These are phyloP conservation scores for Trichocladium uniseriatum DNA, from an alignment of 495 filamentous ascomycete genomes.

Conservation along the genomic window DNA sequence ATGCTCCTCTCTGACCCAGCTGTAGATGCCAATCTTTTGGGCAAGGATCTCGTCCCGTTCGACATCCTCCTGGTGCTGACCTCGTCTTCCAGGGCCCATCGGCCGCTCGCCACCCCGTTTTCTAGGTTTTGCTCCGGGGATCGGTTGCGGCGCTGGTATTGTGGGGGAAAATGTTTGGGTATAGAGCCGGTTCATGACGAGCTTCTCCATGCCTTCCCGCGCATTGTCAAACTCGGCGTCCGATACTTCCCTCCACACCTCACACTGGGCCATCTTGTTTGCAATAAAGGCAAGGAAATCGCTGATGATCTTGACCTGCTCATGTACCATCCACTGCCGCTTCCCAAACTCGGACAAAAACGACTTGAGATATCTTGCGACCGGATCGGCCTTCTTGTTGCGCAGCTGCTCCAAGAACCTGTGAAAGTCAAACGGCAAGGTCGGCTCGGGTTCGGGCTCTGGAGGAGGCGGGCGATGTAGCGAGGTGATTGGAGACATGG, in stretches of 20 bases:
- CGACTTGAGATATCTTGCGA: slow-evolving; percentile 88
- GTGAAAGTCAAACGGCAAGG: slow-evolving; percentile 95
- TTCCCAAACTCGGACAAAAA: slow-evolving; percentile 94
- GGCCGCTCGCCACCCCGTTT: slow-evolving; percentile 57
- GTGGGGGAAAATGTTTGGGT: slow-evolving; percentile 92
- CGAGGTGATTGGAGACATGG: slow-evolving; percentile 42
- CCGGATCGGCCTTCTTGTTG: slow-evolving; percentile 91
- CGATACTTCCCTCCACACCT: slow-evolving; percentile 92
- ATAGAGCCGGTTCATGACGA: slow-evolving; percentile 98
- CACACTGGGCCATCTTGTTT: slow-evolving; percentile 97
- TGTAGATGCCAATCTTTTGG: slow-evolving; percentile 93
- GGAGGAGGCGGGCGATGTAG: slow-evolving; percentile 67
- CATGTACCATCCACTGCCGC: slow-evolving; percentile 98
- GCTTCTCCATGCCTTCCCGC: slow-evolving; percentile 97
- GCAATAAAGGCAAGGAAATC: slow-evolving; percentile 97
- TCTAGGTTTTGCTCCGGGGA: slow-evolving; percentile 59
- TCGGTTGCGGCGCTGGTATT: slow-evolving; percentile 71
- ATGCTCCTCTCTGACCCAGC: slow-evolving; percentile 90
- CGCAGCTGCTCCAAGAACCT: slow-evolving; percentile 91
- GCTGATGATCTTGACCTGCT: slow-evolving; percentile 96
- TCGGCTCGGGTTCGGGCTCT: slow-evolving; percentile 79
- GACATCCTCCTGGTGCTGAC: slow-evolving; percentile 97
- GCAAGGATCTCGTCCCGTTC: slow-evolving; percentile 90
- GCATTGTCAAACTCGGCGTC: slow-evolving; percentile 98
- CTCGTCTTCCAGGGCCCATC: slow-evolving; percentile 71